Evolutionary conservation across 2,329 filamentous ascomycete species (phyloP).

Genomic region (Epichloe bromicola): DNA sequence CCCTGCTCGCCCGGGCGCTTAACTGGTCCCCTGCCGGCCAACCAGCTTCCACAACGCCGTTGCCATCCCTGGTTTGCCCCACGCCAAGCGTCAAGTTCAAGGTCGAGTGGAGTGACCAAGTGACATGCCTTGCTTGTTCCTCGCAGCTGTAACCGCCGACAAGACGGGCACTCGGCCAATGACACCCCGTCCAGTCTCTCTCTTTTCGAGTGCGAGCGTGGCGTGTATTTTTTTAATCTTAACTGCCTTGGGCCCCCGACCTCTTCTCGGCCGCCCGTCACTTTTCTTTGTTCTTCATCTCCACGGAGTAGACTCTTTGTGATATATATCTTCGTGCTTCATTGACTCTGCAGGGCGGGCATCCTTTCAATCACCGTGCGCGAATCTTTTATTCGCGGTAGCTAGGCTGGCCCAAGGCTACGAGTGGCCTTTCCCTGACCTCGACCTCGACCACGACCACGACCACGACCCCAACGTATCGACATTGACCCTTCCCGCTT

Average conservation of each 20-base stretch:
- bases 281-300: neutral
- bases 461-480: no score
- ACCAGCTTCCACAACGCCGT: neutral
- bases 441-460: no score
- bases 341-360: neutral
- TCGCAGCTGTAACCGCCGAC: neutral
- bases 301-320: no score
- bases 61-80: neutral
- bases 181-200: no score
- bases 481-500: no score
- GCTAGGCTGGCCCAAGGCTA: constrained; percentile 1
- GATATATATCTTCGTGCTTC: no score
- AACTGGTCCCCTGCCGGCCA: neutral
- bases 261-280: neutral
- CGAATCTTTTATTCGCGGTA: neutral
- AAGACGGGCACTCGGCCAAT: no score
- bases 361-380: neutral
- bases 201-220: no score
- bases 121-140: neutral
- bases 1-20: neutral
- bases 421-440: neutral
- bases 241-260: neutral
- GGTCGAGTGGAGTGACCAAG: neutral
- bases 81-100: neutral
- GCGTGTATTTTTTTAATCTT: neutral